Evolutionary conservation across 1,139 yeast genomes (phyloP), one percentile per base, ranked within the genome.

Genomic region (Zygosaccharomyces sapae): DNA sequence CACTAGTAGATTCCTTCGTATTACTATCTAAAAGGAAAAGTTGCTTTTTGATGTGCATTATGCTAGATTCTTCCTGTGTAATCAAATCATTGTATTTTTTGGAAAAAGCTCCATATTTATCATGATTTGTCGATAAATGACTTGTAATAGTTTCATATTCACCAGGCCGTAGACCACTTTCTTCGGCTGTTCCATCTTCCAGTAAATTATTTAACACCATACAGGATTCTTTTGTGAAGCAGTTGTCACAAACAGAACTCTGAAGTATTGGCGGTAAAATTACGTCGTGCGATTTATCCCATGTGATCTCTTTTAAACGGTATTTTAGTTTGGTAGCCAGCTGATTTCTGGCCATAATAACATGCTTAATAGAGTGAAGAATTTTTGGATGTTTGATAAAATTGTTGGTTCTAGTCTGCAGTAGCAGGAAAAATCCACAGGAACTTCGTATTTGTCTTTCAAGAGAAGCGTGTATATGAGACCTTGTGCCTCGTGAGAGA

Each of bases 401-500:
- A 29, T 77, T 71, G 41, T 75, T 73, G 31, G 76, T 74, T 52
- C 81, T 83, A 0, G 96, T 81, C 64, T 90, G 92, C 13, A 85
- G 86, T 37, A 92, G 69, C 37, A 89, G 66, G 44, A 84, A 87
- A 81, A 78, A 7, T 75, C 71, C 2, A 86, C 76, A 34, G 83
- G 82, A 45, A 83, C 66, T 33, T 80, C 83, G 61, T 92, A 92
- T 34, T 94, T 70, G 55, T 92, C 97, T 44, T 81, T 80, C 58
- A 89, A 75, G 51, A 92, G 69, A 16, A 92, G 68, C 0, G 95
- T 82, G 63, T 92, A 92, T 12, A 92, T 70, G 0, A 90, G 75
- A 0, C 95, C 86, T 62, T 92, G 99, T 0, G 95, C 96, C 40
- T 85, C 80, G 63, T 92, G 97, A 3, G 84, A 69, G 9, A 83